Evolutionary conservation across 495 filamentous ascomycete genomes (phyloP), one percentile per base, ranked within the genome.

Genomic region (Penicillium alfredii): DNA sequence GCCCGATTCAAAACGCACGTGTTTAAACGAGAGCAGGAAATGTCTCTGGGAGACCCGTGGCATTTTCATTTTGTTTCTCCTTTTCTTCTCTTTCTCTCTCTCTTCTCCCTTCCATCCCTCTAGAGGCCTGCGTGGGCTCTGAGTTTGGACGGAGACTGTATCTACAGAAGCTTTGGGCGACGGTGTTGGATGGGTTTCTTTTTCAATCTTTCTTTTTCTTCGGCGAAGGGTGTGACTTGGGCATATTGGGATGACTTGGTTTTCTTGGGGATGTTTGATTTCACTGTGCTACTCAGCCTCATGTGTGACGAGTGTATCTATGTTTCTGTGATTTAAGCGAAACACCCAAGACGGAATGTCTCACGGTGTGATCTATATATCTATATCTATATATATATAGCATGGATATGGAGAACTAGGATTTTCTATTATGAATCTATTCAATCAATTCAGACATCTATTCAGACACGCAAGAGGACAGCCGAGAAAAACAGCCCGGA

Each of bases 271-370:
- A 49, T 41, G 23, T 25, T 4, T 5, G 3, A 9, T 2, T 2
- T 8, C 11, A 9, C 4, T 25, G 8, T 25, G 11, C 23, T 9
- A n/a, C 26, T 43, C 33, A 45, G 47, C 47, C 44, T 57, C 44
- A 57, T 45, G 53, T 55, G 50, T 57, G 50, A 57, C 51, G 53
- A 42, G 43, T 56, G 47, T 55, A 51, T 20, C 47, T 49, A 42
- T 42, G 38, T 29, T 39, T 42, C 18, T 53, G 38, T 52, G 40
- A 44, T 38, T 46, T 53, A 43, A 47, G 19, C 25, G 26, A 30
- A 56, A 42, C 42, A 46, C 32, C 28, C 33, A 33, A 42, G 40
- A n/a, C n/a, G n/a, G n/a, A n/a, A n/a, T n/a, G n/a, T n/a, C n/a
- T n/a, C n/a, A n/a, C n/a, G n/a, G n/a, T n/a, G n/a, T n/a, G n/a